Conservation (phyloP, 2,329 filamentous ascomycete genomes). For the Arthrobotrys pseudoclavata region DNA sequence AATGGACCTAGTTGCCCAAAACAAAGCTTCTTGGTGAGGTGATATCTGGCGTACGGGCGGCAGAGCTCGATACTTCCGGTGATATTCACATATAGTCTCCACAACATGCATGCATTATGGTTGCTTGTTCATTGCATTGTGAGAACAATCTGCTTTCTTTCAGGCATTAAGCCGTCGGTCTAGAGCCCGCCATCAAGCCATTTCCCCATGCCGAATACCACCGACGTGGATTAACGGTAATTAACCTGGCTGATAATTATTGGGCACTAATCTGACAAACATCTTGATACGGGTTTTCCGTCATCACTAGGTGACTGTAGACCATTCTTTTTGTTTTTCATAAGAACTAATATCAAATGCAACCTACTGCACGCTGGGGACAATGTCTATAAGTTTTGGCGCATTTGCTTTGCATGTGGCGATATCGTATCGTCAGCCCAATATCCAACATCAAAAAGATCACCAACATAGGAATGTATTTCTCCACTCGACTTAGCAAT, state of each 20-base stretch:
- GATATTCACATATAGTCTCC: conserved; percentile 12
- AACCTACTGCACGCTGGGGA: conserved; percentile 24
- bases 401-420: conserved; percentile 1
- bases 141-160: neutral
- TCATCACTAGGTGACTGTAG: conserved; percentile 1
- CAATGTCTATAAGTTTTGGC: neutral
- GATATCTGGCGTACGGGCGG: conserved; percentile 30
- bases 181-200: conserved; percentile 20
- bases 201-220: conserved; percentile 11
- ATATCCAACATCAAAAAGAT: neutral
- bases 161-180: neutral
- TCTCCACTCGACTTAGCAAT: conserved; percentile 11
- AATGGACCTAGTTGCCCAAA: conserved; percentile 25
- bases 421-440: neutral
- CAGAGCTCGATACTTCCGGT: conserved; percentile 18
- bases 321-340: neutral
- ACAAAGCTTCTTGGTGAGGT: conserved; percentile 26
- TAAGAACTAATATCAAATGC: conserved; percentile 3
- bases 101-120: neutral
- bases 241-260: conserved; percentile 2
- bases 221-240: conserved; percentile 25
- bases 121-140: conserved; percentile 3
- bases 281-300: conserved; percentile 25
- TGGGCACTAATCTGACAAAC: conserved; percentile 18
- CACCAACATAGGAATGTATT: conserved; percentile 12